Evolutionary conservation across 495 filamentous ascomycete genomes (phyloP).

Genomic region (Aspergillus asperescens): DNA sequence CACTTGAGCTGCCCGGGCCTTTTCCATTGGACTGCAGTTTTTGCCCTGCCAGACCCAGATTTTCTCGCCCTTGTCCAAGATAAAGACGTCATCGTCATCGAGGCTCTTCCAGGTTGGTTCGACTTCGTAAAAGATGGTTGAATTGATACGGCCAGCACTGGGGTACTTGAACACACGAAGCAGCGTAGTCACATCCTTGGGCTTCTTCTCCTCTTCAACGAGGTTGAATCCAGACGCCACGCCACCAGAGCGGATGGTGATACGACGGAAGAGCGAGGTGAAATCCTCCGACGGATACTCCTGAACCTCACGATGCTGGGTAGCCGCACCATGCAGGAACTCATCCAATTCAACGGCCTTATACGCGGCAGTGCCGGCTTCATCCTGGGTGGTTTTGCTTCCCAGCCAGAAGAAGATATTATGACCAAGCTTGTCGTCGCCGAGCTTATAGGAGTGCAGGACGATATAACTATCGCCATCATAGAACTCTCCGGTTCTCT

Average conservation of each 20-base stretch:
- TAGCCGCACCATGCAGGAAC: slow-evolving; percentile 53
- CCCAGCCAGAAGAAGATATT: slow-evolving; percentile 61
- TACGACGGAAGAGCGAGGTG: slow-evolving; percentile 49
- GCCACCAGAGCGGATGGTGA: slow-evolving; percentile 52
- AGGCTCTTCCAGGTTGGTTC: slow-evolving; percentile 55
- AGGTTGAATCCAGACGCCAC: slow-evolving; percentile 56
- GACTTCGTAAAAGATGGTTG: slow-evolving; percentile 55
- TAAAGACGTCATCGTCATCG: slow-evolving; percentile 58
- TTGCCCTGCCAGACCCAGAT: slow-evolving; percentile 63
- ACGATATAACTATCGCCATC: slow-evolving; percentile 62
- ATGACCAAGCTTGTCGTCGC: slow-evolving; percentile 47
- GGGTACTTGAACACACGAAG: slow-evolving; percentile 56
- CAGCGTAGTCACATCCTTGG: slow-evolving; percentile 40
- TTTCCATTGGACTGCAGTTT: slow-evolving; percentile 59
- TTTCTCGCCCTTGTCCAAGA: slow-evolving; percentile 54
- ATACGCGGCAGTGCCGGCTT: slow-evolving; percentile 59
- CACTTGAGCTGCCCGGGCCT: slow-evolving; percentile 57
- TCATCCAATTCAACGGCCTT: slow-evolving; percentile 64
- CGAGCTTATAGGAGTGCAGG: slow-evolving; percentile 50
- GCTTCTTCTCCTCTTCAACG: slow-evolving; percentile 44
- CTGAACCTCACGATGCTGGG: slow-evolving; percentile 56
- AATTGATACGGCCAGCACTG: slow-evolving; percentile 30
- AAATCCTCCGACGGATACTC: slow-evolving; percentile 52
- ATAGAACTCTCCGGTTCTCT: slow-evolving; percentile 51
- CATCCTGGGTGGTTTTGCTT: slow-evolving; percentile 55